Evolutionary conservation across 768 basidiomycete genomes (phyloP), one percentile per base, ranked within the genome.

Genomic region (Hericium erinaceus): DNA sequence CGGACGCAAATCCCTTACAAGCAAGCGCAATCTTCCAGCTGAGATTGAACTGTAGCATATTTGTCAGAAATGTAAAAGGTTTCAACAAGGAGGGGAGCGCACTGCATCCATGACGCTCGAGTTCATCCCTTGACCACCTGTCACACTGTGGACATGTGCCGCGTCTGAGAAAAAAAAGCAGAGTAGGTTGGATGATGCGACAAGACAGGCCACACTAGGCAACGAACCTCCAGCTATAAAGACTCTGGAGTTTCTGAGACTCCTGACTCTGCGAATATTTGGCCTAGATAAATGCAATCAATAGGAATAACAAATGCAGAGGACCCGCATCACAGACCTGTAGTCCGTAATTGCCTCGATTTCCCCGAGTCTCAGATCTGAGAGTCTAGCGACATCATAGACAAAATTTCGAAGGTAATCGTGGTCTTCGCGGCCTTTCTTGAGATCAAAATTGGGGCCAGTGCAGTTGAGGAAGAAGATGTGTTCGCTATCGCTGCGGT

Each of bases 1-100:
- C 50, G 3, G 41, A 28, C 1, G 60, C 58, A 22, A 48, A 48
- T 8, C 44, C 49, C 50, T 61, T 59, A 15, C 52, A 54, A n/a
- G 53, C 58, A 50, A 65, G 54, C 20, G 63, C 33, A 7, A 64
- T 40, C 50, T 61, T 61, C 64, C 58, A 59, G 15, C 57, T 50
- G 22, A 65, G 55, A 40, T 65, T 65, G 37, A 58, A 26, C 61
- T 62, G 18, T 8, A 15, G 28, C 38, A 18, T 38, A 16, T 16
- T 4, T n/a, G 26, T 18, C 15, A 39, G 16, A 53, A 4, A 18
- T 15, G 12, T 16, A 13, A 37, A 20, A 39, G 3, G 20, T 6
- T 26, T 26, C 26, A 8, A 39, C 2, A 3, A 2, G 33, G 2
- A 18, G 9, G 11, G 4, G 5, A 9, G 24, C 54, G 40, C n/a